phyloP scores from a whole-genome alignment of 163 green algal species.

The Scenedesmus sp. region DNA sequence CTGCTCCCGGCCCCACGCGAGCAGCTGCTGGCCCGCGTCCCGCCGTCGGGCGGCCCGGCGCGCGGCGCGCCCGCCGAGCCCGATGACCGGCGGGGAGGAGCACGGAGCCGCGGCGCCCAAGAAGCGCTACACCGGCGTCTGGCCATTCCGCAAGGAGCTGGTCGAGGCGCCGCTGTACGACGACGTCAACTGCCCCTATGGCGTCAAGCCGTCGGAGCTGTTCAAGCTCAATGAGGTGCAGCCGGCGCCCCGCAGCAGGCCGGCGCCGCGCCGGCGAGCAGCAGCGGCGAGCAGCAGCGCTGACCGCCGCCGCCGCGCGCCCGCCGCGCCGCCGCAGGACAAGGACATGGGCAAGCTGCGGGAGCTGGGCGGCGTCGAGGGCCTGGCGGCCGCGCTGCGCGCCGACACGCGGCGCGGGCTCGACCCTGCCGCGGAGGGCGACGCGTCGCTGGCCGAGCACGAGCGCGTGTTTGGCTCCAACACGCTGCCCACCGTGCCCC shows the following conservation, averaged over 20 bases:
- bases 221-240: constrained; percentile 59
- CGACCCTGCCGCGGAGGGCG: constrained; percentile 2
- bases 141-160: constrained; percentile 33
- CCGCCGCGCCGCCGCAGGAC: constrained; percentile 54
- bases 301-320: background rate
- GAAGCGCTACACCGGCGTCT: background rate
- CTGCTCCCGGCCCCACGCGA: no score
- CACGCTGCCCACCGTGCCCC: constrained; percentile 65
- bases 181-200: constrained; percentile 45
- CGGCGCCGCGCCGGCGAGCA: no score
- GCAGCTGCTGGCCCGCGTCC: no score
- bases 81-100: no score
- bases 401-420: constrained; percentile 65
- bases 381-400: constrained; percentile 66
- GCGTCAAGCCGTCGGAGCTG: constrained; percentile 46
- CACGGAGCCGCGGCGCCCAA: no score
- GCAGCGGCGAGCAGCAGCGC: no score
- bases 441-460: constrained; percentile 53
- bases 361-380: constrained; percentile 65
- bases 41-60: background rate
- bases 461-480: constrained; percentile 80
- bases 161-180: constrained; percentile 35
- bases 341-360: constrained; percentile 69
- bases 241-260: background rate
- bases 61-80: constrained; percentile 50